These are phyloP conservation scores for Fistulinella staudtii DNA, from an alignment of 1,284 basidiomycete species.

Conservation along the genomic window DNA sequence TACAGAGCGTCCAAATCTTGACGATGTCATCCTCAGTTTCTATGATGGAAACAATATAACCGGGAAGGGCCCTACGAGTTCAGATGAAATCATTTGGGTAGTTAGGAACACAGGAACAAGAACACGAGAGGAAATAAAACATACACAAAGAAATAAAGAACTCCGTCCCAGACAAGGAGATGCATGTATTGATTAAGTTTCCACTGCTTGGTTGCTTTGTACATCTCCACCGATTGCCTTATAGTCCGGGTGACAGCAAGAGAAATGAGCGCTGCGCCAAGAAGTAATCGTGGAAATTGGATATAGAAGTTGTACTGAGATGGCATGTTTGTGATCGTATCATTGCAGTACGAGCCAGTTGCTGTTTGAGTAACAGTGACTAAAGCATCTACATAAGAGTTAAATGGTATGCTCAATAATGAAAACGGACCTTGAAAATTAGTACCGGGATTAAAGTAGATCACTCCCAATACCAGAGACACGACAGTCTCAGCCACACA, in stretches of 20 bases:
- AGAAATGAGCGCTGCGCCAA: constrained; percentile 7
- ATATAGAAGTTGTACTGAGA: not conserved
- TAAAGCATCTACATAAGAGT: too few species aligned
- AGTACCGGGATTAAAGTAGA: not conserved
- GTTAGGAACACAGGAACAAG: not conserved
- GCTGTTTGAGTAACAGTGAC: too few species aligned
- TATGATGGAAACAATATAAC: not conserved
- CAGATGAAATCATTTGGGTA: too few species aligned
- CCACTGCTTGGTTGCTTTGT: constrained; percentile 14
- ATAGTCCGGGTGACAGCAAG: constrained; percentile 6
- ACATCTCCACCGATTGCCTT: constrained; percentile 7
- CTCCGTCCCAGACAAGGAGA: constrained; percentile 13
- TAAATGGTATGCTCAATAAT: too few species aligned
- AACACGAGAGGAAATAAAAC: not conserved
- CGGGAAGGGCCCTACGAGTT: not conserved
- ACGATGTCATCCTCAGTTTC: too few species aligned
- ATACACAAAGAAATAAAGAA: constrained; percentile 9
- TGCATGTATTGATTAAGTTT: constrained; percentile 5
- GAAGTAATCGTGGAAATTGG: not conserved
- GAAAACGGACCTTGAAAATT: not conserved
- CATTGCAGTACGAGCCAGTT: too few species aligned
- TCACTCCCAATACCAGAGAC: not conserved
- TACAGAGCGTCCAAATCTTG: not conserved
- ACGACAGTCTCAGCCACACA: not conserved
- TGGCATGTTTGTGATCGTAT: too few species aligned